These are phyloP conservation scores for Pseudocercospora musae DNA, from an alignment of 2,329 filamentous ascomycete genomes.

Conservation along the genomic window DNA sequence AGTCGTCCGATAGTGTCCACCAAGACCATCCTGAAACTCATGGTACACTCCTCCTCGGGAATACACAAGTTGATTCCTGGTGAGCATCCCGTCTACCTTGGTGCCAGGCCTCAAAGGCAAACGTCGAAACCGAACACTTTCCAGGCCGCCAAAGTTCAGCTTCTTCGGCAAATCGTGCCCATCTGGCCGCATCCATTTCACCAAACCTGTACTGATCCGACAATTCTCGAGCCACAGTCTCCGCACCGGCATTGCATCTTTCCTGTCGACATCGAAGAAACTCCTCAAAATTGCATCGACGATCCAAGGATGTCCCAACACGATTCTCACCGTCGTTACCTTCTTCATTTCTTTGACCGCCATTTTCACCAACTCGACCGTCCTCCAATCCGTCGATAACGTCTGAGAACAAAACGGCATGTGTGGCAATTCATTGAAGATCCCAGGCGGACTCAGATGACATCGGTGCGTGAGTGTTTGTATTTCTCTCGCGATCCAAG, in stretches of 20 bases:
- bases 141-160: conserved; percentile 35
- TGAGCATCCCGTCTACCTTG: neutral
- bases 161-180: conserved; percentile 24
- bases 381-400: conserved; percentile 41
- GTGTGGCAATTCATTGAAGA: conserved; percentile 43
- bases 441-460: conserved; percentile 44
- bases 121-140: conserved; percentile 43
- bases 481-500: conserved; percentile 42
- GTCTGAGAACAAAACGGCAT: conserved; percentile 40
- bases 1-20: conserved; percentile 25
- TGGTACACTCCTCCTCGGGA: conserved; percentile 24
- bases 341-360: conserved; percentile 42
- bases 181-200: conserved; percentile 7
- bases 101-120: conserved; percentile 30
- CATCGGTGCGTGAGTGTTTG: conserved; percentile 45
- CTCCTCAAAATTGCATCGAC: conserved; percentile 40
- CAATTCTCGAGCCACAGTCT: conserved; percentile 48
- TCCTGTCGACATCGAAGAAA: conserved; percentile 36
- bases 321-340: conserved; percentile 44
- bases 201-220: conserved; percentile 33
- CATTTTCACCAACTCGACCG: conserved; percentile 38
- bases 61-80: conserved; percentile 21
- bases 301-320: conserved; percentile 44
- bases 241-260: conserved; percentile 34
- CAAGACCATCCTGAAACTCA: conserved; percentile 27